Base-by-base conservation (phyloP, 1,139 yeast species). In the Sugiyamaella grinbergsii region DNA sequence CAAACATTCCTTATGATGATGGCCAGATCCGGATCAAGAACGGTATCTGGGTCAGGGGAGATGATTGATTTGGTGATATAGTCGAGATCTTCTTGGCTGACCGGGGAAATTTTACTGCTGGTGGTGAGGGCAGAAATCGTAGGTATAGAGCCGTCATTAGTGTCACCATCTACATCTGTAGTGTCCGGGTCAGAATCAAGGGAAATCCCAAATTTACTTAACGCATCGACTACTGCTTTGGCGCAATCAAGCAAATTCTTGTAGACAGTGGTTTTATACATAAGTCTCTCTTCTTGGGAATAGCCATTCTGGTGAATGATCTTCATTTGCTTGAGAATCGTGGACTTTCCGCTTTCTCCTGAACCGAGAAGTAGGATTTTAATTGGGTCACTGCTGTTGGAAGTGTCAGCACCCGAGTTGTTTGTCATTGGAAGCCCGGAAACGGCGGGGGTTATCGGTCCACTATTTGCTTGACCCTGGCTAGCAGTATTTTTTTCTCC, bases 301-400 rank as follows among this genome's bases (percentile, higher is more conserved):
- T 81, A 84, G 3, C 90, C 90, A 60, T 80, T 76, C 62, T 82
- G 85, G 63, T 84, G 89, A 54, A 84, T 74, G 51, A 84, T 84
- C 63, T 84, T 84, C 81, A 84, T 84, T 67, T 84, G 91, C 63
- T 83, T 84, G 40, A 84, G 79, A 53, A 84, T 81, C 20, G 91
- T 84, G 10, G 88, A 81, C 63, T 84, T 84, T 6, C 91, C 91
- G 56, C 85, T 78, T 62, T 84, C 91, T 3, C 91, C 91, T 0
- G 88, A 81, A 4, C 90, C 91, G 50, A 84, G 73, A 46, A 84
- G 72, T 38, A 84, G 72, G 47, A 85, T 78, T 65, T 84, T 84
- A 50, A 82, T 31, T n/a, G 49, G 49, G 20, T 44, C 42, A 8
- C 18, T 33, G 33, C 42, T 20, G 13, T 15, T 40, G n/a, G 13